Evolutionary conservation across 2,329 filamentous ascomycete species (phyloP), one percentile per base, ranked within the genome.

Genomic region (Clonostachys sp.): DNA sequence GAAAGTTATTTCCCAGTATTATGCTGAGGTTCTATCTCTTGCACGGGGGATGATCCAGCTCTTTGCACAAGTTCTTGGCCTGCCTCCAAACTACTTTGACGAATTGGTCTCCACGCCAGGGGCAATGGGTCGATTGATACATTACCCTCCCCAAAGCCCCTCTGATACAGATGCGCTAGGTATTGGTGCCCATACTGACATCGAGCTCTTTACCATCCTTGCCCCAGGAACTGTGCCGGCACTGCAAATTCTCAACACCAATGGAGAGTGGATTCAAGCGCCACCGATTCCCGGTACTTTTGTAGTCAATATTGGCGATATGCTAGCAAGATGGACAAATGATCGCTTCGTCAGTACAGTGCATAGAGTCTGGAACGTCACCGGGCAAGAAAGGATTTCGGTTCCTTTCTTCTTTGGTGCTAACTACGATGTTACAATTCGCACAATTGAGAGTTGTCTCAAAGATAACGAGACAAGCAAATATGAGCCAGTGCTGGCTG

Each of bases 281-380:
- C 72, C 81, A 6, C 91, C 91, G 0, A 92, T 95, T 50, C 74
- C 83, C 34, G 84, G 83, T 46, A 91, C 89, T 0, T 86, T 94
- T 38, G 89, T 96, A 10, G 80, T 96, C 53, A 96, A 96, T 59
- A 91, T 90, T 0, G 91, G 91, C 2, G 91, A 96, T 61, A 63
- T 96, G 55, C 72, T 96, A 44, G 86, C 89, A 2, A 75, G 91
- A 46, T 96, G 91, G 91, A 89, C 86, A 53, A 96, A 96, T 60
- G 42, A 44, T 33, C 12, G 20, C 12, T 16, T 44, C 42, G 14
- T 33, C 20, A 33, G 18, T 33, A 44, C 42, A 14, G 30, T 33
- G 18, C 44, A 45, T 35, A 33, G 44, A 16, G 44, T 45, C 3
- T 68, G 67, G 24, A 75, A 74, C 50, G 59, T 65, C 40, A 61